Base-by-base conservation (phyloP, 2,329 filamentous ascomycete species). In the Nemania bipapillata region DNA sequence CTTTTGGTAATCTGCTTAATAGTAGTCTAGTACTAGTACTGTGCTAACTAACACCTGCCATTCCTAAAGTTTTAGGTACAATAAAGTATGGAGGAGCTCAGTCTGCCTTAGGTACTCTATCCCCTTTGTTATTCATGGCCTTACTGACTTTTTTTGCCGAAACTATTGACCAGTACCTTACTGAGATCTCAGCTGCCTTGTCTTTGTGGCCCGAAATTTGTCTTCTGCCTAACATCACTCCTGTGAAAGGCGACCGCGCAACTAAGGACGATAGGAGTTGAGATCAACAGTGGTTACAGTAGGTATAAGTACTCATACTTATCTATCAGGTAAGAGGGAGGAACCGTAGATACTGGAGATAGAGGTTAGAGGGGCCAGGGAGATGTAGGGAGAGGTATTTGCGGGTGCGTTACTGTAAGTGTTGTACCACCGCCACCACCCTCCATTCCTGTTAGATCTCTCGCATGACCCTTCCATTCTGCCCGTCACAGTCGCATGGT, bases 401-500 rank as follows among this genome's bases (percentile, higher is more conserved):
- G n/a, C n/a, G n/a, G n/a, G 45, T 49, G 4, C n/a, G 17, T 4
- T 49, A 9, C 37, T 42, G 37, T 42, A 42, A 42, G 37, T 42
- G n/a, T 17, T 17, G 26, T 53, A n/a, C 49, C 24, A 4, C 3
- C 12, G 6, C 22, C 15, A 4, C 37, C 28, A 12, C 22, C 50
- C 40, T 37, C 42, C n/a, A 17, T 57, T 47, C 57, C 45, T 52
- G 32, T 40, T 66, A 57, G 47, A 49, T 62, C 45, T 57, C 32
- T 47, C 45, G 62, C 62, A 65, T 68, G 65, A 70, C 59, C 65
- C 55, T 57, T 58, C 35, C 28, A 35, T 35, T 54, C 17, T 63
- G 55, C 52, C 61, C 42, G 61, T 68, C 65, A 70, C 68, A 59
- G 61, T 70, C 58, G 61, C 68, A 68, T 70, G 57, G 57, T 30